Conservation (phyloP, 116 monocot species). For the Trichopus zeylanicus region DNA sequence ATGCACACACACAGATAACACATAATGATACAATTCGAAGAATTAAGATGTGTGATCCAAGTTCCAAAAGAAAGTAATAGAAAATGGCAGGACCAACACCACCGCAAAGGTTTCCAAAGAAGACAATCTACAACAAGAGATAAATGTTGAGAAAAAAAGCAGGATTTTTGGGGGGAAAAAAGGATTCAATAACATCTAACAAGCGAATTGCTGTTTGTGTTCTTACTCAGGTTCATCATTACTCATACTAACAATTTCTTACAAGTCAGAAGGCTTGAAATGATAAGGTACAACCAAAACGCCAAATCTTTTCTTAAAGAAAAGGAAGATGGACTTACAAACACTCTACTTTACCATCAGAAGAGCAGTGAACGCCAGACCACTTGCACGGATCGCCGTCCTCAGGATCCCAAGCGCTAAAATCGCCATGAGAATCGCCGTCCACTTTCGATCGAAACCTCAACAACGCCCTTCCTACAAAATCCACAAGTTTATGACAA, state of each 20-base stretch:
- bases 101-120: background rate
- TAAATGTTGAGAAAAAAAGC: too few relatives aligned
- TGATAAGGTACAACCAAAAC: background rate
- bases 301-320: background rate
- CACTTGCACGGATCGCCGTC: slow-evolving; percentile 61
- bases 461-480: slow-evolving; percentile 49
- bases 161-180: too few relatives aligned
- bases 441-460: slow-evolving; percentile 62
- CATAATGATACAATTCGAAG: background rate
- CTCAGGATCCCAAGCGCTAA: slow-evolving; percentile 51
- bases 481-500: background rate
- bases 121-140: too few relatives aligned
- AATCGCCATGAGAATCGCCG: slow-evolving; percentile 44
- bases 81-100: background rate
- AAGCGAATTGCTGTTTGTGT: too few relatives aligned
- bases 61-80: background rate
- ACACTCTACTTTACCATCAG: slow-evolving; percentile 55
- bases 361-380: slow-evolving; percentile 50
- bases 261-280: background rate
- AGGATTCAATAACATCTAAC: too few relatives aligned
- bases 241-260: background rate
- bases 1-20: too few relatives aligned
- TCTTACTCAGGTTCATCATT: too few relatives aligned
- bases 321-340: slow-evolving; percentile 47
- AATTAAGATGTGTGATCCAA: background rate